Percentiles rank a stretch among this genome's conserved stretches.
Conservation (phyloP, 768 basidiomycete species). For the Kwoniella newhampshirensis region DNA sequence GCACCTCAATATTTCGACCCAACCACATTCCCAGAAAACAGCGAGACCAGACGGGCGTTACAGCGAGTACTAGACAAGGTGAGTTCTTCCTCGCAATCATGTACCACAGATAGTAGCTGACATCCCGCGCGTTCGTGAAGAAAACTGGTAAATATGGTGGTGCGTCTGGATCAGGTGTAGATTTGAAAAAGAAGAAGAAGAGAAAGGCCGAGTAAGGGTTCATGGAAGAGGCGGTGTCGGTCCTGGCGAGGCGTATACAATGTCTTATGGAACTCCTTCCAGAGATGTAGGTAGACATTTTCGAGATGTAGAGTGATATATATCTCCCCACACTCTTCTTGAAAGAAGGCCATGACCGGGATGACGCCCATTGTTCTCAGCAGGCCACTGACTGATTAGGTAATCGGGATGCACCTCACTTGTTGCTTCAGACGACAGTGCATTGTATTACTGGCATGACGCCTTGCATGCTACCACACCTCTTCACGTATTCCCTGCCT, state of each 20-base stretch:
- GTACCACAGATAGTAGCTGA: slow-evolving; percentile 12
- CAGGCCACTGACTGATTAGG: too few relatives aligned
- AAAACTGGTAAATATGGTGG: slow-evolving; percentile 32
- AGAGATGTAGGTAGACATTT: too few relatives aligned
- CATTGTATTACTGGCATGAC: neutral
- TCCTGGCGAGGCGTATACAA: too few relatives aligned
- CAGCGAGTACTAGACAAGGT: slow-evolving; percentile 61
- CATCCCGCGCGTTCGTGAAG: slow-evolving; percentile 7
- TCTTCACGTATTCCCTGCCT: neutral
- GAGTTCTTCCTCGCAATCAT: slow-evolving; percentile 10
- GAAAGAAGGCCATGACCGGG: too few relatives aligned
- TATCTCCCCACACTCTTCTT: too few relatives aligned
- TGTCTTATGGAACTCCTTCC: too few relatives aligned
- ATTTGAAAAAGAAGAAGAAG: slow-evolving; percentile 48
- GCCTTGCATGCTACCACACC: neutral
- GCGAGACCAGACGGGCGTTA: slow-evolving; percentile 57
- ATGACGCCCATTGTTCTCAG: too few relatives aligned
- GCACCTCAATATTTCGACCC: slow-evolving; percentile 71
- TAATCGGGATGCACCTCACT: too few relatives aligned
- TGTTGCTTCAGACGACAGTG: neutral
- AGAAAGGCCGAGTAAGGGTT: slow-evolving; percentile 31
- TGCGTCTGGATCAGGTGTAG: slow-evolving; percentile 17
- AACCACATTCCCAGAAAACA: slow-evolving; percentile 60
- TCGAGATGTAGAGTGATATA: too few relatives aligned
- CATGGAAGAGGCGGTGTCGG: too few relatives aligned